phyloP scores from a whole-genome alignment of 2,329 filamentous ascomycete genomes.

The Arthrobotrys pseudoclavata region DNA sequence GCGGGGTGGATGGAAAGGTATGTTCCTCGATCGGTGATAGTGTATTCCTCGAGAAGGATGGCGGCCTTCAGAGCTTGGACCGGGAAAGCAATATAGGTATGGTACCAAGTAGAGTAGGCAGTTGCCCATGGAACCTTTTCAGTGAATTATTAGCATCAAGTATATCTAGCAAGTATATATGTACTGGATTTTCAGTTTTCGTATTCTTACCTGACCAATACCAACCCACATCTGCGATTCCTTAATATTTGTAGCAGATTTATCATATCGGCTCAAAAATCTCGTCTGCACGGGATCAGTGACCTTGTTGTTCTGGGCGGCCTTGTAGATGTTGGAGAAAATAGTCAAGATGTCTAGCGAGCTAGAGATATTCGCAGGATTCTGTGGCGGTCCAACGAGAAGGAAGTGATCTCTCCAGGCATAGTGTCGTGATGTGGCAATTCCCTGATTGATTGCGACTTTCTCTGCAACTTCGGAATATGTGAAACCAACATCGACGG shows the following conservation, averaged over 20 bases:
- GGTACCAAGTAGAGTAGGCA: conserved; percentile 69
- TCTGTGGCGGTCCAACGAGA: conserved; percentile 66
- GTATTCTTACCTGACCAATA: conserved; percentile 67
- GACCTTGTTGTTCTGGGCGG: conserved; percentile 65
- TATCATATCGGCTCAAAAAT: conserved; percentile 69
- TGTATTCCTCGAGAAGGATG: conserved; percentile 68
- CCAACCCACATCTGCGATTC: conserved; percentile 68
- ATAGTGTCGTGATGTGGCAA: conserved; percentile 67
- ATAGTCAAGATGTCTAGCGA: conserved; percentile 65
- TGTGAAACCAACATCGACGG: conserved; percentile 68
- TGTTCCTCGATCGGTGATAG: conserved; percentile 69
- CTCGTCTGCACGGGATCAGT: conserved; percentile 65
- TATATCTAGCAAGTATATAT: conserved; percentile 1
- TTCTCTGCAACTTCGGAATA: conserved; percentile 68
- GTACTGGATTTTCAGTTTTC: neutral
- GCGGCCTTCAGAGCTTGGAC: conserved; percentile 68
- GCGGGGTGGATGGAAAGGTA: conserved; percentile 66
- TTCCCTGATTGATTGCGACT: conserved; percentile 67
- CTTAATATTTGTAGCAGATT: conserved; percentile 70
- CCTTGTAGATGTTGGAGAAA: conserved; percentile 65
- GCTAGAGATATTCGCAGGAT: conserved; percentile 64
- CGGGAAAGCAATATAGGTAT: conserved; percentile 68
- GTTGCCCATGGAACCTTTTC: conserved; percentile 68
- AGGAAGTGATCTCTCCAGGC: conserved; percentile 69
- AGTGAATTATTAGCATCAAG: neutral